Percentiles rank a stretch among this genome's conserved stretches.
Evolutionary conservation across 352 stramenopile genomes (phyloP).

Genomic region (Phytophthora citrophthora): DNA sequence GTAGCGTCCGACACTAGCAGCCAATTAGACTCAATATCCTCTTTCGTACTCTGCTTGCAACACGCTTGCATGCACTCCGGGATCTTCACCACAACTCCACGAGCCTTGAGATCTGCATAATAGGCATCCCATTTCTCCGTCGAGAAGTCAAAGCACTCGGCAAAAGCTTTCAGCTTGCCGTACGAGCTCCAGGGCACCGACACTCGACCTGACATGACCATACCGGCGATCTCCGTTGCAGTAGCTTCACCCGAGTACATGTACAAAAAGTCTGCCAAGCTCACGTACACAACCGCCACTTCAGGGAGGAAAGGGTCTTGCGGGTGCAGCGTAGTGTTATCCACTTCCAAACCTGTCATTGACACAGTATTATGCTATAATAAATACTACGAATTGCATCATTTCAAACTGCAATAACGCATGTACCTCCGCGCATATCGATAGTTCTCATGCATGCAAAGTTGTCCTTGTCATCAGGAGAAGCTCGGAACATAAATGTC

Average conservation of each 20-base stretch:
- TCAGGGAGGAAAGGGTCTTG: constrained; percentile 64
- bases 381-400: neutral
- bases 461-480: constrained; percentile 41
- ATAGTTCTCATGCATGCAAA: constrained; percentile 79
- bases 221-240: constrained; percentile 77
- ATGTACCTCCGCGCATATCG: constrained; percentile 70
- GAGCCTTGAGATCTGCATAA: constrained; percentile 57
- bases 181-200: constrained; percentile 84
- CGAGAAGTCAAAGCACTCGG: constrained; percentile 87
- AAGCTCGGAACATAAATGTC: constrained; percentile 80
- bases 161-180: constrained; percentile 84
- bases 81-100: constrained; percentile 23
- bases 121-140: constrained; percentile 83
- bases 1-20: constrained; percentile 73
- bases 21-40: constrained; percentile 88
- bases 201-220: constrained; percentile 88
- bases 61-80: constrained; percentile 63
- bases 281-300: constrained; percentile 78
- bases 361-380: constrained; percentile 1
- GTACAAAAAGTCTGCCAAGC: constrained; percentile 82
- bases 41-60: constrained; percentile 68
- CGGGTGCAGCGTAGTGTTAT: constrained; percentile 48
- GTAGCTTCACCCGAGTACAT: constrained; percentile 88
- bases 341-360: constrained; percentile 57
- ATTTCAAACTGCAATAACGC: no score